phyloP scores from a whole-genome alignment of 83 land plant species.

The Picea abies region DNA sequence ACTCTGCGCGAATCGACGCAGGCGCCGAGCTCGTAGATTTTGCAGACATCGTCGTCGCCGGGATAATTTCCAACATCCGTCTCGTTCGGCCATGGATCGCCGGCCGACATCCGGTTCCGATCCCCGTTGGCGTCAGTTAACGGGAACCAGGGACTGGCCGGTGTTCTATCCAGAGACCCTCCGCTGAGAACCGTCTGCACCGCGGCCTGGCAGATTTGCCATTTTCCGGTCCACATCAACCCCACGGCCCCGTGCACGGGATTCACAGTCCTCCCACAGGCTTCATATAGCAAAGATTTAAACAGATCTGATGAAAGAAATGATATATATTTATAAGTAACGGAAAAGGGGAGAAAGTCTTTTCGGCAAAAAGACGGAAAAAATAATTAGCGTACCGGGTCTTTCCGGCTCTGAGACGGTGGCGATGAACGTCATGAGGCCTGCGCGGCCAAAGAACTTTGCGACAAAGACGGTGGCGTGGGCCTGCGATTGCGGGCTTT shows the following conservation, averaged over 20 bases:
- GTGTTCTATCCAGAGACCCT: slow-evolving; percentile 31
- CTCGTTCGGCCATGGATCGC: not conserved
- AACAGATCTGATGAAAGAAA: slow-evolving; percentile 66
- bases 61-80: not conserved
- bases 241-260: slow-evolving; percentile 98
- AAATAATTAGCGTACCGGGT: slow-evolving; percentile 39
- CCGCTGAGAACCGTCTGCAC: slow-evolving; percentile 75
- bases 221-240: slow-evolving; percentile 81
- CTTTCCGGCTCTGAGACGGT: slow-evolving; percentile 70
- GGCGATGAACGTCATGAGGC: slow-evolving; percentile 83
- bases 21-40: slow-evolving; percentile 7
- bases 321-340: not conserved
- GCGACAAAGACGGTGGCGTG: slow-evolving; percentile 93
- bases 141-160: slow-evolving; percentile 21
- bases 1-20: slow-evolving; percentile 10
- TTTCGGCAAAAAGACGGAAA: not conserved
- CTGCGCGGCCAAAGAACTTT: slow-evolving; percentile 94
- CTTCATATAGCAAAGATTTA: slow-evolving; percentile 82
- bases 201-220: slow-evolving; percentile 85
- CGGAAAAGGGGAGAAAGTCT: not conserved
- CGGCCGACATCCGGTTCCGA: slow-evolving; percentile 1
- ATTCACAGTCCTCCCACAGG: slow-evolving; percentile 92
- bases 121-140: slow-evolving; percentile 12
- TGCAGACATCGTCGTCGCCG: not conserved
- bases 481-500: slow-evolving; percentile 74